Base-by-base conservation (phyloP, 768 basidiomycete species). In the Dictyophora rubrovolvata region DNA sequence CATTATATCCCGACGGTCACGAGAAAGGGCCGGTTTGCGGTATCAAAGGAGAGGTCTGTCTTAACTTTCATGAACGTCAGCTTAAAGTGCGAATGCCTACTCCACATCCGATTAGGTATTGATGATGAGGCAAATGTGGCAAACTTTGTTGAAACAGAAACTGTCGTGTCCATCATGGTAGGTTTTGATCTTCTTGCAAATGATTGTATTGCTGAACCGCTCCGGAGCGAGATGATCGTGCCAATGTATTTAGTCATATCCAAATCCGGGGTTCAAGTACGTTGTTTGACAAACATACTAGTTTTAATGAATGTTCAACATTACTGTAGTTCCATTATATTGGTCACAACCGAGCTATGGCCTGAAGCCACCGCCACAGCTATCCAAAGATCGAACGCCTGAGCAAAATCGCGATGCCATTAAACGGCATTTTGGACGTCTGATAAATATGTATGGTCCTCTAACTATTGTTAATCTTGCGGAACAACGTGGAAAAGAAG, bases 131-230 rank as follows among this genome's bases (percentile, higher is more conserved):
- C 93, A 5, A 80, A 90, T 67, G 94, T 93, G 3, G 94, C 93
- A 0, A 98, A 98, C 71, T 93, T 97, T 67, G 93, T 97, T 1
- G 92, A 97, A 71, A 93, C 92, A 0, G 94, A 97, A 73, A 87
- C 89, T 1, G 84, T 95, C 55, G 82, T 90, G 76, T 77, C 84
- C 48, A 81, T 94, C 11, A 81, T 87, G 77, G 93, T 91, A 60
- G 42, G 78, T 69, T 16, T 37, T 4, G 12, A 62, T 20, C 14
- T 60, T 37, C 54, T 37, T 36, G 3, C 11, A 48, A 5, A 3
- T n/a, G n/a, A 22, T 54, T 61, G 42, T 34, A 17, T 16, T 36
- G 37, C 28, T 4, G 36, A 37, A 36, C 56, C 17, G 28, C 60
- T 20, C 60, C 53, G 52, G 62, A 93, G 89, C 81, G 90, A 1